phyloP scores from a whole-genome alignment of 2,329 filamentous ascomycete species.

The Aspergillus felis region DNA sequence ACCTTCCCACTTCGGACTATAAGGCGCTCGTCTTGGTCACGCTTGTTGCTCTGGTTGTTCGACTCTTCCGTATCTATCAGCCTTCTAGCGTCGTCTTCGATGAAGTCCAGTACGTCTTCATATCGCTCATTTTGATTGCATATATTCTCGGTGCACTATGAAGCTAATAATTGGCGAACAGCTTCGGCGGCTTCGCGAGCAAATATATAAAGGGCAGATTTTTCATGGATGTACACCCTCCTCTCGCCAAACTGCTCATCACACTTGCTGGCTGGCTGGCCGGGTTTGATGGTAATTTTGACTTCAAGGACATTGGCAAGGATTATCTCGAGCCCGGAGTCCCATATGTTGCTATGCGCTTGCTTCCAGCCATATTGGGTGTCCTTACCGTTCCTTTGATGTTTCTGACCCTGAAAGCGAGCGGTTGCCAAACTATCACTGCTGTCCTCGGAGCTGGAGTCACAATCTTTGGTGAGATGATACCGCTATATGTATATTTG shows the following conservation, averaged over 20 bases:
- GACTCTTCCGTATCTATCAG: slow-evolving; percentile 93
- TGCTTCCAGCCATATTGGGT: slow-evolving; percentile 86
- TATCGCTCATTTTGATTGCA: neutral
- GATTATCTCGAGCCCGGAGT: slow-evolving; percentile 94
- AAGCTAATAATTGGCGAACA: slow-evolving; percentile 36
- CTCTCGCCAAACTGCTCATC: slow-evolving; percentile 92
- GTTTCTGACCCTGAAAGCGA: slow-evolving; percentile 89
- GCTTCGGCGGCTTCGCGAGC: slow-evolving; percentile 94
- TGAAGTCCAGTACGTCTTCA: slow-evolving; percentile 82
- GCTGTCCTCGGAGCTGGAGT: slow-evolving; percentile 78
- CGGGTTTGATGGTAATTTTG: slow-evolving; percentile 91
- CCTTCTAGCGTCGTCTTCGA: slow-evolving; percentile 97
- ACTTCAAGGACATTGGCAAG: slow-evolving; percentile 99
- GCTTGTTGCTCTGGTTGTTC: slow-evolving; percentile 70
- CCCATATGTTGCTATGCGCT: slow-evolving; percentile 95
- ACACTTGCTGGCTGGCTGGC: slow-evolving; percentile 92
- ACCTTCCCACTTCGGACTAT: slow-evolving; percentile 80
- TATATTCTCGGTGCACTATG: neutral
- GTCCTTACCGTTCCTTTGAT: slow-evolving; percentile 85
- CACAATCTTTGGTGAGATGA: slow-evolving; percentile 75
- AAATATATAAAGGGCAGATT: slow-evolving; percentile 99
- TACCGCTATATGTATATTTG: neutral
- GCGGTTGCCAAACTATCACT: slow-evolving; percentile 82
- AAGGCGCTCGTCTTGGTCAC: slow-evolving; percentile 70
- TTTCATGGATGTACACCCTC: slow-evolving; percentile 99